Percentiles rank a stretch among this genome's conserved stretches.
Conservation (phyloP, 495 filamentous ascomycete genomes). For the Staphylotrichum tortipilum region DNA sequence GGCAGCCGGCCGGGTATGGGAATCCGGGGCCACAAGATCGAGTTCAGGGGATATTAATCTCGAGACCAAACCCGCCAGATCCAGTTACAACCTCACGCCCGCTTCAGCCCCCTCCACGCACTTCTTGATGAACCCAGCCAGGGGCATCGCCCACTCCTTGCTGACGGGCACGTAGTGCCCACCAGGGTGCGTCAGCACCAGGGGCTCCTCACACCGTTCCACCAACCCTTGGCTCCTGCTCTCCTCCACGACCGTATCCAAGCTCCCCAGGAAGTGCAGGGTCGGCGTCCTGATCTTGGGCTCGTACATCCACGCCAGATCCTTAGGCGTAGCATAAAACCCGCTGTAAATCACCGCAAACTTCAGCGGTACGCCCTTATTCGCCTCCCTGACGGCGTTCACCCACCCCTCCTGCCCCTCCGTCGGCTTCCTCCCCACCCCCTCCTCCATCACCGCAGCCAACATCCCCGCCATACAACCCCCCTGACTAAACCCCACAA, state of each 20-base stretch:
- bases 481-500: conserved; percentile 71
- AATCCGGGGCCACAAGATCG: too few species aligned
- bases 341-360: conserved; percentile 77
- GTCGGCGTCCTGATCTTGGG: conserved; percentile 68
- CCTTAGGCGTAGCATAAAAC: conserved; percentile 56
- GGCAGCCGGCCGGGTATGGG: too few species aligned
- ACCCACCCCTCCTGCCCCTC: conserved; percentile 26
- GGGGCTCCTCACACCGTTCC: conserved; percentile 54
- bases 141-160: conserved; percentile 66
- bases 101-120: conserved; percentile 28
- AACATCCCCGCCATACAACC: conserved; percentile 52
- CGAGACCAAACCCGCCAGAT: too few species aligned
- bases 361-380: conserved; percentile 53
- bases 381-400: conserved; percentile 31
- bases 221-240: conserved; percentile 54
- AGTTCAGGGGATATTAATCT: too few species aligned
- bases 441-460: conserved; percentile 57
- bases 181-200: conserved; percentile 76
- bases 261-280: conserved; percentile 70
- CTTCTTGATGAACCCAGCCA: conserved; percentile 67
- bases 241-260: conserved; percentile 89
- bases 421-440: conserved; percentile 31
- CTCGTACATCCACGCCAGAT: conserved; percentile 64
- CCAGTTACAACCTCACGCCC: not conserved
- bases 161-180: conserved; percentile 85